These are phyloP conservation scores for Pseudohyphozyma bogoriensis DNA, from an alignment of 768 basidiomycete genomes.

Conservation along the genomic window DNA sequence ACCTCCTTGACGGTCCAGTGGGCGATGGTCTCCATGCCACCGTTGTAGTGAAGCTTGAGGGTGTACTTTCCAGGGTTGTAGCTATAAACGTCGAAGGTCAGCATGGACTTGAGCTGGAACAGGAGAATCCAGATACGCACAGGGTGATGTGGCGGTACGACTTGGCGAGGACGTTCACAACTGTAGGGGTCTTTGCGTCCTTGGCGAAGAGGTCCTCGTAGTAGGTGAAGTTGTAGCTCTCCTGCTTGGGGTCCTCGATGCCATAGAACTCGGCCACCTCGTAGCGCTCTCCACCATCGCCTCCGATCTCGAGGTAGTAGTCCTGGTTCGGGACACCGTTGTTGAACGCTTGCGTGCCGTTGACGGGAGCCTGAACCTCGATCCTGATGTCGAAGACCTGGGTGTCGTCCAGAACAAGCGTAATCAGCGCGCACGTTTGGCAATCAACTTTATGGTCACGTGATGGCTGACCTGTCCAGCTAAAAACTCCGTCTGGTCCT, in stretches of 20 bases:
- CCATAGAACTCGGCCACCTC: conserved; percentile 35
- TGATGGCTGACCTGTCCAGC: conserved; percentile 13
- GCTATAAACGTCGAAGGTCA: background rate
- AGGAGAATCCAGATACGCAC: conserved; percentile 9
- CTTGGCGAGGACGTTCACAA: conserved; percentile 39
- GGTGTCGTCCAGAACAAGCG: conserved; percentile 32
- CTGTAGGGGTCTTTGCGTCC: conserved; percentile 32
- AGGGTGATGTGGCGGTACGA: conserved; percentile 38
- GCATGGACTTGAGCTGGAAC: no score
- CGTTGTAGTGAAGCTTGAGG: conserved; percentile 37
- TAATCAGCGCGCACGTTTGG: background rate
- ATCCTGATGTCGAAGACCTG: conserved; percentile 35
- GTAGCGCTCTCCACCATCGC: conserved; percentile 29
- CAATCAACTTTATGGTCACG: background rate
- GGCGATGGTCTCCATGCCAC: conserved; percentile 35
- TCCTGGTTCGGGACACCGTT: conserved; percentile 35
- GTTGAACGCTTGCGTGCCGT: conserved; percentile 40
- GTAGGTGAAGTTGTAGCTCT: conserved; percentile 35
- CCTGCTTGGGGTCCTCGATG: conserved; percentile 29
- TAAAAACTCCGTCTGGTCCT: conserved; percentile 23
- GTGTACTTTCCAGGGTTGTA: conserved; percentile 38
- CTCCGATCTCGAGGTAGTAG: conserved; percentile 36
- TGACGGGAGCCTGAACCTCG: conserved; percentile 40
- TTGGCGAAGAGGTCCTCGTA: conserved; percentile 39
- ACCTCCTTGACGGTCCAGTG: conserved; percentile 37